These are phyloP conservation scores for Cercospora sp. DNA, from an alignment of 2,329 filamentous ascomycete genomes.

Conservation along the genomic window DNA sequence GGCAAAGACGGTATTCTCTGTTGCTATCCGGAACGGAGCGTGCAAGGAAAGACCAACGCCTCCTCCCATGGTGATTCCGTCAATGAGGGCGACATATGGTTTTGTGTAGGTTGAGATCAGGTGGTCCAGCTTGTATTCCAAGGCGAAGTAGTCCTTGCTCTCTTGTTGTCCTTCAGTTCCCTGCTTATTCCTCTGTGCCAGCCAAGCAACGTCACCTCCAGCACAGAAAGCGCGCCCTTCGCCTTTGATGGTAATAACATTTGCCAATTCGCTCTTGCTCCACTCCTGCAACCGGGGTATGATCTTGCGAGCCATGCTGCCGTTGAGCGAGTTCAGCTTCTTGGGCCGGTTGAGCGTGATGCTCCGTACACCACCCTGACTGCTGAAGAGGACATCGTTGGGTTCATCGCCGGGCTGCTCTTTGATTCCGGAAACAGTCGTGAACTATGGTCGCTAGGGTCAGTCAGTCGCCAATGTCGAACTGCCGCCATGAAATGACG, in stretches of 20 bases:
- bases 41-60: constrained; percentile 93
- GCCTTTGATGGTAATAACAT: constrained; percentile 89
- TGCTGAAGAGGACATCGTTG: constrained; percentile 91
- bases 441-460: constrained; percentile 34
- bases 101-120: constrained; percentile 90
- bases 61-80: constrained; percentile 97
- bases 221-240: constrained; percentile 86
- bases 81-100: constrained; percentile 93
- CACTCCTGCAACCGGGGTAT: constrained; percentile 85
- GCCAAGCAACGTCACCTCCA: constrained; percentile 81
- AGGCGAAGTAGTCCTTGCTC: constrained; percentile 82
- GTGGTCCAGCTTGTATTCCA: constrained; percentile 96
- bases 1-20: constrained; percentile 90
- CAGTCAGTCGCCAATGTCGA: constrained; percentile 33
- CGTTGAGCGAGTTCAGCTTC: constrained; percentile 90
- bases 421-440: constrained; percentile 42
- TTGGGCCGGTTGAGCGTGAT: constrained; percentile 91
- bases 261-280: constrained; percentile 92
- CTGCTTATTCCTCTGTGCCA: constrained; percentile 71
- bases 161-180: constrained; percentile 68
- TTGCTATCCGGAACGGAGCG: constrained; percentile 93
- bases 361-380: constrained; percentile 82
- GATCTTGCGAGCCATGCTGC: constrained; percentile 94
- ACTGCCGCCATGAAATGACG: constrained; percentile 12
- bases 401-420: constrained; percentile 69